These are phyloP conservation scores for Scytalidium lignicola DNA, from an alignment of 2,329 filamentous ascomycete species.

Conservation along the genomic window DNA sequence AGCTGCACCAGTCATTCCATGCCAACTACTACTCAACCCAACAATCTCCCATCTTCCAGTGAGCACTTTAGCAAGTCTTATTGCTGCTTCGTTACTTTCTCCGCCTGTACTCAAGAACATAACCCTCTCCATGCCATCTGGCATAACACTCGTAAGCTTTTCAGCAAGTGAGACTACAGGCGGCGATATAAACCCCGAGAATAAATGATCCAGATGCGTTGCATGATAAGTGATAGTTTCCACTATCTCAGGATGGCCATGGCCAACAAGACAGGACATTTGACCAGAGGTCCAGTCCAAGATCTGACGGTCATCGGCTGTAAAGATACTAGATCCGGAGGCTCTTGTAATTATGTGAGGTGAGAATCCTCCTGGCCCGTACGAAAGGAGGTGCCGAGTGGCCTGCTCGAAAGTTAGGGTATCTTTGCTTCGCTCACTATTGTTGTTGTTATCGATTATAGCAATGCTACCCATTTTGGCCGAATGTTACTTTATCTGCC, in stretches of 20 bases:
- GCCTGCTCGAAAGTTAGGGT: neutral
- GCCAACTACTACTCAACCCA: constrained; percentile 51
- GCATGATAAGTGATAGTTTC: constrained; percentile 42
- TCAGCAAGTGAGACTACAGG: constrained; percentile 49
- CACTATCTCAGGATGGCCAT: constrained; percentile 51
- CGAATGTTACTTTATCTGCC: neutral
- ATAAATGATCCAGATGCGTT: constrained; percentile 49
- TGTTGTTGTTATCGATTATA: neutral
- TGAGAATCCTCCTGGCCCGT: neutral
- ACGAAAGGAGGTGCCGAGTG: neutral
- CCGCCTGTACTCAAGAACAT: constrained; percentile 52
- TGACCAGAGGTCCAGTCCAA: constrained; percentile 56
- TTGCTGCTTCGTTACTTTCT: constrained; percentile 54
- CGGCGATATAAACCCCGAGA: constrained; percentile 49
- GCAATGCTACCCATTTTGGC: neutral
- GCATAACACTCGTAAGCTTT: constrained; percentile 41
- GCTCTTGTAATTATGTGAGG: neutral
- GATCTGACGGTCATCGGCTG: constrained; percentile 34
- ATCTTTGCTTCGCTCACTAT: neutral
- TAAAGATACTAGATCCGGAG: constrained; percentile 29
- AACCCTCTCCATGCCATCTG: constrained; percentile 42
- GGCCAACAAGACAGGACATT: constrained; percentile 51
- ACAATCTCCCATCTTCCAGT: constrained; percentile 61
- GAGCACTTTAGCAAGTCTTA: constrained; percentile 55
- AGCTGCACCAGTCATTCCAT: constrained; percentile 51